Evolutionary conservation across 352 stramenopile genomes (phyloP), one percentile per base, ranked within the genome.

Genomic region (Globisporangium orthogonon): DNA sequence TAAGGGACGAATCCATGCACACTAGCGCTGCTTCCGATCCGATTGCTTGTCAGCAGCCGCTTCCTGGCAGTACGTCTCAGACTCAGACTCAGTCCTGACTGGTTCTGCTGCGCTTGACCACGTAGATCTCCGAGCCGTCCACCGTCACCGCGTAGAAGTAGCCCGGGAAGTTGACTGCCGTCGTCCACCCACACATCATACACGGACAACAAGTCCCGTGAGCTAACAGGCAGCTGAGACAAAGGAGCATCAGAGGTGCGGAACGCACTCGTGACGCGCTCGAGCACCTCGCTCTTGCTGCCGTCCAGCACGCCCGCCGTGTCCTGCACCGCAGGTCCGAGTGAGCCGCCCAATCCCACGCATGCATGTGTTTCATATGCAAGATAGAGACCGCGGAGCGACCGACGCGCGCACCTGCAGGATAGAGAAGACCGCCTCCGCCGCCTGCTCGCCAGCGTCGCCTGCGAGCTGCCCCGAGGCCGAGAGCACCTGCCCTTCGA

Each of bases 141-240:
- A 87, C 67, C 49, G 78, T 88, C 53, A 93, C 80, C 2, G 77
- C 74, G 46, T 78, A 91, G 50, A 89, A 70, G 54, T 76, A 91
- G 2, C 60, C 75, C 0, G 83, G 73, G 47, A 87, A 91, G 6
- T 74, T 76, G 51, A 93, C 78, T 88, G 46, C 23, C 64, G 7
- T 23, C 23, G 23, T 23, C 23, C 23, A 62, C n/a, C 48, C 11
- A 58, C 6, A 50, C 9, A 37, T n/a, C 4, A n/a, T 31, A 9
- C 3, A 43, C 14, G 14, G 15, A 17, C 4, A 23, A 5, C 7
- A 54, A 15, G 23, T 23, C 23, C 23, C 14, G 31, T 39, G 11
- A 29, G 40, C 49, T 23, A 39, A 47, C 50, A 47, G 5, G n/a
- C n/a, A 58, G 7, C 3, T 40, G 41, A 0, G 55, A 15, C 33